phyloP scores from a whole-genome alignment of 2,329 filamentous ascomycete species.

The Monilinia fructicola region DNA sequence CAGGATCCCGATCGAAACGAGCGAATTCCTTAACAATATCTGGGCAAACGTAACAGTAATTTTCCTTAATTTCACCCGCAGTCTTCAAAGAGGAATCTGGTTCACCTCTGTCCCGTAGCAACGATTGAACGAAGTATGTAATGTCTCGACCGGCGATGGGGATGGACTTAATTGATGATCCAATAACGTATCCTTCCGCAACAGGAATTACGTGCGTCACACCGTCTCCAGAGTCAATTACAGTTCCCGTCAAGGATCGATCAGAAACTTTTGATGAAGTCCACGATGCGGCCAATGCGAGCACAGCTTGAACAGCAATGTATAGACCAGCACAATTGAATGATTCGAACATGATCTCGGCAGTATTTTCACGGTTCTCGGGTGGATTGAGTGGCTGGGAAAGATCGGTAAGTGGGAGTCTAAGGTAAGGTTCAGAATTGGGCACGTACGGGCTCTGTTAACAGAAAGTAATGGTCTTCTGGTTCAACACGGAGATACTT shows the following conservation, averaged over 20 bases:
- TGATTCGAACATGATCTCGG: conserved; percentile 99
- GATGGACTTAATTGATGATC: conserved; percentile 98
- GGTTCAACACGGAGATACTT: conserved; percentile 98
- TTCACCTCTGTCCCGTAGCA: conserved; percentile 93
- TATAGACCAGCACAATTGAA: conserved; percentile 99
- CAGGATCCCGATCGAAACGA: conserved; percentile 88
- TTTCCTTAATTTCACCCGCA: conserved; percentile 96
- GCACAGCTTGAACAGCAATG: conserved; percentile 95
- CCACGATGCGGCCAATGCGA: conserved; percentile 96
- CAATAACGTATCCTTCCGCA: conserved; percentile 97
- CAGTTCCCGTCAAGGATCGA: conserved; percentile 91
- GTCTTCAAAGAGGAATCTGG: conserved; percentile 96
- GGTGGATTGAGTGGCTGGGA: conserved; percentile 88
- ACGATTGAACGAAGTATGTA: conserved; percentile 96
- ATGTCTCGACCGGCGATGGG: conserved; percentile 97
- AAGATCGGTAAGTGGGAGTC: conserved; percentile 16
- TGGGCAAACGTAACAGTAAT: conserved; percentile 97
- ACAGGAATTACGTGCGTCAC: conserved; percentile 99
- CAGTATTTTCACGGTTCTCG: conserved; percentile 97
- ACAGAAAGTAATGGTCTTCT: conserved; percentile 96
- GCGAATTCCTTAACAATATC: conserved; percentile 99
- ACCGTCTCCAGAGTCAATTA: conserved; percentile 98
- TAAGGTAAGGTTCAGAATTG: conserved; percentile 5
- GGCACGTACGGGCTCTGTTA: conserved; percentile 83
- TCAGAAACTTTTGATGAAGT: conserved; percentile 98